Evolutionary conservation across 2,329 filamentous ascomycete species (phyloP).

Genomic region (Magnaporthiopsis rhizophila): DNA sequence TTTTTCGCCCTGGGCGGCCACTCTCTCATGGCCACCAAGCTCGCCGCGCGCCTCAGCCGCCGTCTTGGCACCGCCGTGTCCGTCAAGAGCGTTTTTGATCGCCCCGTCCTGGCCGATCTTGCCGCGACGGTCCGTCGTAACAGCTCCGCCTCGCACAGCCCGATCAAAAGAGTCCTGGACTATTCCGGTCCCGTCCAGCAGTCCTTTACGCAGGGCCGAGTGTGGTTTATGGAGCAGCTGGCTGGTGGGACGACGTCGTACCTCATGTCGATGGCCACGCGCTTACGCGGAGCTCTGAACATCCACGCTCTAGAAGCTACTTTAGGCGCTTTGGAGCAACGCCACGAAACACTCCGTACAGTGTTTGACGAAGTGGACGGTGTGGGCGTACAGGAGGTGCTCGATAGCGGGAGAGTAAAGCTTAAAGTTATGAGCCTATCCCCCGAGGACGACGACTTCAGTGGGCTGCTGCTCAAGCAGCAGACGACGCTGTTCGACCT

Average conservation of each 20-base stretch:
- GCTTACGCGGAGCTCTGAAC: background rate
- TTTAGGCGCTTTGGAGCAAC: background rate
- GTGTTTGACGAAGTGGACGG: background rate
- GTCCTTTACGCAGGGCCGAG: background rate
- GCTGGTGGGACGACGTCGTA: background rate
- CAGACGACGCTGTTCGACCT: background rate
- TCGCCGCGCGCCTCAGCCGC: background rate
- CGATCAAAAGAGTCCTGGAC: background rate
- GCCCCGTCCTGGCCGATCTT: background rate
- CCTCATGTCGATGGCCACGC: background rate
- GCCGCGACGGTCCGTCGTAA: background rate
- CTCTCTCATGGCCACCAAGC: constrained; percentile 1
- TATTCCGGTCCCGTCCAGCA: constrained; percentile 1
- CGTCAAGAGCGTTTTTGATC: background rate
- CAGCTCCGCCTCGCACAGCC: background rate
- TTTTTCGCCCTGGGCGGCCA: constrained; percentile 1
- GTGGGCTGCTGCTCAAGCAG: background rate
- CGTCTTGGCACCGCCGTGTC: background rate
- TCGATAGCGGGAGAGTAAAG: background rate
- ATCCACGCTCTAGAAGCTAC: background rate
- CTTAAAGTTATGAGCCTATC: background rate
- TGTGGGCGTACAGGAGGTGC: constrained; percentile 1
- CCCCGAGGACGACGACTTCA: background rate
- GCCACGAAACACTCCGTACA: constrained; percentile 1
- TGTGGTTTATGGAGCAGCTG: constrained; percentile 3